A percentile compares a stretch with the other conserved stretches of the same genome.
Conservation (phyloP, 2,329 filamentous ascomycete species). For the Bipolaris victoriae region DNA sequence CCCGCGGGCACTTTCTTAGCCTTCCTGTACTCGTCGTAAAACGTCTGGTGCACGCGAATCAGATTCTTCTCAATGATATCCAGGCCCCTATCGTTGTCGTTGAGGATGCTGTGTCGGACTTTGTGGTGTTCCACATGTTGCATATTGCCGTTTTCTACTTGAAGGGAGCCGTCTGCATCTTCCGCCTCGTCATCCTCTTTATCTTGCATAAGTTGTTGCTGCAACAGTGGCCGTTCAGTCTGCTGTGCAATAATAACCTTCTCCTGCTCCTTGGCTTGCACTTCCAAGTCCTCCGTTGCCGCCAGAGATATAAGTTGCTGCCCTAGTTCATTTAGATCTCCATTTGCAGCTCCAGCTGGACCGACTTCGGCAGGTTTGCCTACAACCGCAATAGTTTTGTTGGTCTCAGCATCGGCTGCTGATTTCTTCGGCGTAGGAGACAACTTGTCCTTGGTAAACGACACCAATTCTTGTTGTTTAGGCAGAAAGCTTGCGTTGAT, state of each 20-base stretch:
- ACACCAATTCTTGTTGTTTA: conserved; percentile 62
- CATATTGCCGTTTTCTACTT: conserved; percentile 49
- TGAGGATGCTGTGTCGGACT: conserved; percentile 76
- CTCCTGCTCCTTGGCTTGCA: conserved; percentile 84
- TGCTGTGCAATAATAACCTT: conserved; percentile 87
- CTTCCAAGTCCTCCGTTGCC: conserved; percentile 72
- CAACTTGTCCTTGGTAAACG: conserved; percentile 30
- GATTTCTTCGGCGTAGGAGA: conserved; percentile 23
- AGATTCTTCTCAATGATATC: conserved; percentile 77
- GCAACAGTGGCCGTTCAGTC: conserved; percentile 84
- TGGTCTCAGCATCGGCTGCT: conserved; percentile 22
- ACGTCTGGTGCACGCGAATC: conserved; percentile 74
- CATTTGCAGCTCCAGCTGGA: conserved; percentile 41
- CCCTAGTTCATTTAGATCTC: conserved; percentile 67
- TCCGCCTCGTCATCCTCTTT: conserved; percentile 73
- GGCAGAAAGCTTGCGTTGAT: conserved; percentile 98
- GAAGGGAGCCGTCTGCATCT: conserved; percentile 54
- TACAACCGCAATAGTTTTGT: conserved; percentile 25
- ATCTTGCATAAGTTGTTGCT: conserved; percentile 90
- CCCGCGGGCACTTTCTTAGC: conserved; percentile 52
- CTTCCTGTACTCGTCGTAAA: conserved; percentile 81
- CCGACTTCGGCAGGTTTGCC: conserved; percentile 30
- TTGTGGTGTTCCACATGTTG: conserved; percentile 46
- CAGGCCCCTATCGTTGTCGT: conserved; percentile 87
- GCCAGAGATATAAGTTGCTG: conserved; percentile 78